phyloP scores from a whole-genome alignment of 2,329 filamentous ascomycete species.

The Kalmusia sp. region DNA sequence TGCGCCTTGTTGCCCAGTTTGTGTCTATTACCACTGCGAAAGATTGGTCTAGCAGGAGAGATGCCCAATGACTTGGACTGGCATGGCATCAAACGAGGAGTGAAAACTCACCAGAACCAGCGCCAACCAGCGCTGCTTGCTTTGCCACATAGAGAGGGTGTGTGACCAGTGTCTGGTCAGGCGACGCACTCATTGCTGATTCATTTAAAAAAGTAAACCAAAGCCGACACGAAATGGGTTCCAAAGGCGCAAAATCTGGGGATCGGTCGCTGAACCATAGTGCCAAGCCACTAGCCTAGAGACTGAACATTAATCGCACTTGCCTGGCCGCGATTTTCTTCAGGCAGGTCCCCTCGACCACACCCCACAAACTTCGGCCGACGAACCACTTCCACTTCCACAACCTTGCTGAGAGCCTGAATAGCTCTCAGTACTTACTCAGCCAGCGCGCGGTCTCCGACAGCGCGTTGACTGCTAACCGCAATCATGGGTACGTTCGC shows the following conservation, averaged over 20 bases:
- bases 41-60: background rate
- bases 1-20: no score
- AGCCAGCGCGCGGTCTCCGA: conserved; percentile 45
- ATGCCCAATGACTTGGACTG: background rate
- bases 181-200: conserved; percentile 27
- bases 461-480: conserved; percentile 50
- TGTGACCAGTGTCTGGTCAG: conserved; percentile 33
- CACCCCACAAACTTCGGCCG: conserved; percentile 22
- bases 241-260: background rate
- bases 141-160: conserved; percentile 34
- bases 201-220: conserved; percentile 22
- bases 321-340: conserved; percentile 33
- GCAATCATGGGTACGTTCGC: conserved; percentile 66
- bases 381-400: conserved; percentile 29
- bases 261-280: background rate
- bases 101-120: conserved; percentile 35
- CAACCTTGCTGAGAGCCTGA: conserved; percentile 32
- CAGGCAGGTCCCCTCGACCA: conserved; percentile 21
- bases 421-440: conserved; percentile 35
- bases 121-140: conserved; percentile 35
- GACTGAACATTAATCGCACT: conserved; percentile 19
- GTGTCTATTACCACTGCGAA: no score
- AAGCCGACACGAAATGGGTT: background rate
- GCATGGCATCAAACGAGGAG: background rate
- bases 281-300: conserved; percentile 3